phyloP scores from a whole-genome alignment of 164 flowering plant genomes.

The Amborella trichopoda region DNA sequence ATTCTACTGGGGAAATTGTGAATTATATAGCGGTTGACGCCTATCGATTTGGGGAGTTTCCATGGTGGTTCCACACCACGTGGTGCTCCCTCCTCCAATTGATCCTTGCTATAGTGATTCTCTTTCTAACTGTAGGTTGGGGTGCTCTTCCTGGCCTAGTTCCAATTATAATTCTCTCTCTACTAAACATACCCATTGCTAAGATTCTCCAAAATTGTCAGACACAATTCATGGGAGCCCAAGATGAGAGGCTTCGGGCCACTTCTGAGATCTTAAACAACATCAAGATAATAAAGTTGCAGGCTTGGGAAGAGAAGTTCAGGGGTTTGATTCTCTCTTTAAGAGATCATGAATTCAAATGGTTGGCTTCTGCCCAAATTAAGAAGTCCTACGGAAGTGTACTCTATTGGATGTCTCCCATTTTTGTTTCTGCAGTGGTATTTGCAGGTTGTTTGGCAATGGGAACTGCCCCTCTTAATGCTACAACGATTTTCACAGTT shows the following conservation, averaged over 20 bases:
- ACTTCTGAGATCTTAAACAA: slow-evolving; percentile 74
- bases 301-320: slow-evolving; percentile 89
- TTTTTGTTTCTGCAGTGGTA: slow-evolving; percentile 49
- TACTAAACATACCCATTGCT: slow-evolving; percentile 69
- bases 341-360: slow-evolving; percentile 51
- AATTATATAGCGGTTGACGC: slow-evolving; percentile 87
- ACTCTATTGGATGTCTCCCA: slow-evolving; percentile 78
- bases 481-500: slow-evolving; percentile 66
- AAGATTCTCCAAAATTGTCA: slow-evolving; percentile 44
- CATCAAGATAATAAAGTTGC: slow-evolving; percentile 80
- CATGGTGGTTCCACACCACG: slow-evolving; percentile 55
- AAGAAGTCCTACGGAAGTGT: slow-evolving; percentile 28
- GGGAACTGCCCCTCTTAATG: slow-evolving; percentile 41
- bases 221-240: slow-evolving; percentile 43
- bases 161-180: slow-evolving; percentile 41
- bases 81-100: slow-evolving; percentile 49
- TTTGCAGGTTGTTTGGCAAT: slow-evolving; percentile 35
- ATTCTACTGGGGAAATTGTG: slow-evolving; percentile 79
- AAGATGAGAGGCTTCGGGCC: slow-evolving; percentile 56
- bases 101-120: slow-evolving; percentile 33
- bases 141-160: slow-evolving; percentile 59
- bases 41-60: slow-evolving; percentile 68
- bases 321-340: slow-evolving; percentile 31
- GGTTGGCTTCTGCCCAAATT: slow-evolving; percentile 40
- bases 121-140: slow-evolving; percentile 41